Percentiles rank a stretch among this genome's conserved stretches.
Conservation (phyloP, 345 rosid species). For the Brassica carinata region DNA sequence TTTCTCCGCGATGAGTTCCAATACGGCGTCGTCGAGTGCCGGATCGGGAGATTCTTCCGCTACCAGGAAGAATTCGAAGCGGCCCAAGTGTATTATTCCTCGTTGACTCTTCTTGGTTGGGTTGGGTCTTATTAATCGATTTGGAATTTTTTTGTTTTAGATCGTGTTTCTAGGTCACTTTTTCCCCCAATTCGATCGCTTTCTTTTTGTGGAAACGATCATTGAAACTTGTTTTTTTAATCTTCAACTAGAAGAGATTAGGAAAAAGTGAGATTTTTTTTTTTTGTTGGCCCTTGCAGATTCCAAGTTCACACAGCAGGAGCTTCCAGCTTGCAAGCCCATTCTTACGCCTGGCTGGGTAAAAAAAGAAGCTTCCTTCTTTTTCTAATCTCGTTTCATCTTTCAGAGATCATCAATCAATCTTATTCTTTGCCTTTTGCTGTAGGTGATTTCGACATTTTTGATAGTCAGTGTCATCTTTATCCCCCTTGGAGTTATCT, state of each 20-base stretch:
- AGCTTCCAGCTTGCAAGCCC: conserved; percentile 92
- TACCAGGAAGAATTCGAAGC: conserved; percentile 76
- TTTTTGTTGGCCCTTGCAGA: conserved; percentile 48
- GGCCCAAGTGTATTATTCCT: conserved; percentile 79
- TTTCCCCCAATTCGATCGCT: background rate
- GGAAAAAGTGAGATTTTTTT: background rate
- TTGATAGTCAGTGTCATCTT: conserved; percentile 88
- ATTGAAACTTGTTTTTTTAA: background rate
- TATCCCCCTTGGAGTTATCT: conserved; percentile 93
- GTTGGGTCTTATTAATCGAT: background rate
- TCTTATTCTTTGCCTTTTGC: background rate
- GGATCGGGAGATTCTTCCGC: conserved; percentile 68
- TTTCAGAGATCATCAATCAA: background rate
- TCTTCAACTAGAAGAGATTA: background rate
- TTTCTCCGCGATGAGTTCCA: conserved; percentile 48
- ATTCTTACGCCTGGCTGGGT: conserved; percentile 99
- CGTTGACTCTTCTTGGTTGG: conserved; percentile 26
- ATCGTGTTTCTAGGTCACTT: background rate
- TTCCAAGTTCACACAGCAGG: conserved; percentile 67
- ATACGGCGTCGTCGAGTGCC: conserved; percentile 68
- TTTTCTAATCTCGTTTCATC: background rate
- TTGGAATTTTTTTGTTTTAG: background rate
- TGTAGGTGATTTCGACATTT: conserved; percentile 88
- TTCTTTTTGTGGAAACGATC: conserved; percentile 2
- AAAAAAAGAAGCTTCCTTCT: conserved; percentile 21